Base-by-base conservation (phyloP, 2,329 filamentous ascomycete genomes). In the Chrysoporthe deuterocubensis region DNA sequence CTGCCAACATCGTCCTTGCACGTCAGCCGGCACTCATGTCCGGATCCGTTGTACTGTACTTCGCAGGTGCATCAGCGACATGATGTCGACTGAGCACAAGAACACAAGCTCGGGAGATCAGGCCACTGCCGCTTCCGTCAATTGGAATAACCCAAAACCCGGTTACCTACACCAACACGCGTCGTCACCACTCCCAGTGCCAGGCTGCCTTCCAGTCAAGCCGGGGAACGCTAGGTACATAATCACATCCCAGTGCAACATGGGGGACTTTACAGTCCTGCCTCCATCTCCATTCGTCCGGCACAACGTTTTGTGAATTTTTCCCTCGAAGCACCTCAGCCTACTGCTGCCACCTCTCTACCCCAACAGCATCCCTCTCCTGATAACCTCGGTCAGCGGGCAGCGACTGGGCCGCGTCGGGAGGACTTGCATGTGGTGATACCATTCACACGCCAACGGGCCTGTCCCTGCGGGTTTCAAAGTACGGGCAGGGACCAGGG, bases 401-500 rank as follows among this genome's bases (percentile, higher is more conserved):
- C 18, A 58, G 16, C 43, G 40, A 60, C n/a, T 60, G n/a, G 26
- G 11, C 26, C 14, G 48, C 48, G 9, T 7, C 34, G n/a, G 57
- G 7, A 43, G 44, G 57, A 34, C n/a, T 46, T 37, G 59, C 43
- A 37, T 40, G 40, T 43, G 57, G 37, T 60, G 21, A 37, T 34
- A 21, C 7, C 16, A 13, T 40, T 21, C 34, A 34, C 59, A 61
- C 26, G 43, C 26, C 43, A 18, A 46, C 26, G 26, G 26, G 59
- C 59, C 43, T 61, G 59, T 48, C 59, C 59, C 43, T 61, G 59
- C 26, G 48, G 14, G 59, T 61, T 61, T 61, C 59, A 61, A 34
- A 46, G n/a, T 34, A 32, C 4, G 42, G 21, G 43, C 43, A 61
- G 59, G 59, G 59, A 61, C 21, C 43, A 34, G 59, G 59, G 59